Percentiles rank a stretch among this genome's conserved stretches.
Conservation (phyloP, 2,329 filamentous ascomycete species). For the Aurifilum marmelostoma region DNA sequence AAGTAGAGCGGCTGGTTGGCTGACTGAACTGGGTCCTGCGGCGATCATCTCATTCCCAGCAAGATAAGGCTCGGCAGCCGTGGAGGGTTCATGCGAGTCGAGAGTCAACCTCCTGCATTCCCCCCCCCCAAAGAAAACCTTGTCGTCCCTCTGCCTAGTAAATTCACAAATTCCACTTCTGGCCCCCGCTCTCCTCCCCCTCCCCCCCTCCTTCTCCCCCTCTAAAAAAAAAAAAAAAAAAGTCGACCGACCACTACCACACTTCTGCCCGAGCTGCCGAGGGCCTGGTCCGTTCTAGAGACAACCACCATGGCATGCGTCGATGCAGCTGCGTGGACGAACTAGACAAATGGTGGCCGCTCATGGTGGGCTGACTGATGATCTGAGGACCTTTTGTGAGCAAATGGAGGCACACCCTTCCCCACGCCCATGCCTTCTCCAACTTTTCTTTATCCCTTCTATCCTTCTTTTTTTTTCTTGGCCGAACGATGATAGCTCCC, state of each 20-base stretch:
- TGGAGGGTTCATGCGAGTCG: slow-evolving; percentile 1
- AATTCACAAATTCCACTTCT: background rate
- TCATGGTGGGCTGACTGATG: slow-evolving; percentile 1
- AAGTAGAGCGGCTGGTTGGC: background rate
- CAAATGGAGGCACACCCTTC: slow-evolving; percentile 1
- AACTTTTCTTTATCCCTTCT: background rate
- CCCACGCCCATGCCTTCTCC: background rate
- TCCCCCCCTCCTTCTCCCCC: background rate
- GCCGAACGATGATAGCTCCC: background rate
- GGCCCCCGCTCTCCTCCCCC: background rate
- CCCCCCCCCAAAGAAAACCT: no score
- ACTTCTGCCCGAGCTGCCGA: slow-evolving; percentile 1
- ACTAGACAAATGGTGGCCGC: background rate
- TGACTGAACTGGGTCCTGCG: background rate
- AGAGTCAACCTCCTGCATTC: background rate
- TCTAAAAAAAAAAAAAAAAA: no score
- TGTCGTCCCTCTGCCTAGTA: background rate
- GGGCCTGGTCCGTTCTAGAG: slow-evolving; percentile 2
- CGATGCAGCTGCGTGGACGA: background rate
- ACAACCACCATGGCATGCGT: background rate
- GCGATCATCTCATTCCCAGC: background rate
- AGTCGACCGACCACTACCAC: background rate
- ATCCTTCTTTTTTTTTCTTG: background rate
- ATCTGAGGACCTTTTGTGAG: background rate
- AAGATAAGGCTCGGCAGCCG: slow-evolving; percentile 1